phyloP scores from a whole-genome alignment of 148 eudicot species.

The Rhododendron ferrugineum region DNA sequence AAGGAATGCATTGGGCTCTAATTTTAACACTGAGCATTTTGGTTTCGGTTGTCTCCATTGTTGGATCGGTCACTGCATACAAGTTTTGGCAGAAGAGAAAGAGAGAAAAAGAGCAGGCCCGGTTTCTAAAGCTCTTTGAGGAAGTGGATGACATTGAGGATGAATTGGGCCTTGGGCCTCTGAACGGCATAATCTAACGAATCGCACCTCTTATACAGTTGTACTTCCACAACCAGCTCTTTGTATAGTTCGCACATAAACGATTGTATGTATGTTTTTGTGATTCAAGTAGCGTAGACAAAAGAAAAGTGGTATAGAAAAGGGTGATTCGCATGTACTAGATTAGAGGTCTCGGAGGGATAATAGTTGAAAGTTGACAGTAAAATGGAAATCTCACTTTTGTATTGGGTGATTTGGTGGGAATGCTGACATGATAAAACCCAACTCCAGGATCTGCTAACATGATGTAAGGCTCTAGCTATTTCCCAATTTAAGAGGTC shows the following conservation, averaged over 20 bases:
- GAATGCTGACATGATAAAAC: background rate
- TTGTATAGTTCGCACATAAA: background rate
- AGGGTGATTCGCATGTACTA: background rate
- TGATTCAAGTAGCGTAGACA: background rate
- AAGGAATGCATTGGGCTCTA: conserved; percentile 27
- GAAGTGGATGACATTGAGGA: conserved; percentile 75
- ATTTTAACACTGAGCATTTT: conserved; percentile 30
- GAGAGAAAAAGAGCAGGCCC: conserved; percentile 73
- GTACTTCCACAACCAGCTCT: background rate
- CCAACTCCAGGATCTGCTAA: background rate
- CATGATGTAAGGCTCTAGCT: background rate
- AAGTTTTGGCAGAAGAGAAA: conserved; percentile 67
- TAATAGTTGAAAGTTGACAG: background rate
- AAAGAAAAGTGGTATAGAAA: background rate
- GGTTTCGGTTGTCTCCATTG: conserved; percentile 29
- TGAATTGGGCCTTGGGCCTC: conserved; percentile 73
- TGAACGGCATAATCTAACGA: conserved; percentile 20
- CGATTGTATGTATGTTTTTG: background rate
- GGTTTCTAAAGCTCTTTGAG: conserved; percentile 79
- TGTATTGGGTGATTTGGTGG: background rate
- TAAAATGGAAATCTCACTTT: background rate
- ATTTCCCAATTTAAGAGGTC: background rate
- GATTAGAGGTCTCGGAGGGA: background rate
- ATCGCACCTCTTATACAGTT: background rate
- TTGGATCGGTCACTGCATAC: conserved; percentile 38